Evolutionary conservation across 2,329 filamentous ascomycete species (phyloP).

Genomic region (Pyrenochaeta sp.): DNA sequence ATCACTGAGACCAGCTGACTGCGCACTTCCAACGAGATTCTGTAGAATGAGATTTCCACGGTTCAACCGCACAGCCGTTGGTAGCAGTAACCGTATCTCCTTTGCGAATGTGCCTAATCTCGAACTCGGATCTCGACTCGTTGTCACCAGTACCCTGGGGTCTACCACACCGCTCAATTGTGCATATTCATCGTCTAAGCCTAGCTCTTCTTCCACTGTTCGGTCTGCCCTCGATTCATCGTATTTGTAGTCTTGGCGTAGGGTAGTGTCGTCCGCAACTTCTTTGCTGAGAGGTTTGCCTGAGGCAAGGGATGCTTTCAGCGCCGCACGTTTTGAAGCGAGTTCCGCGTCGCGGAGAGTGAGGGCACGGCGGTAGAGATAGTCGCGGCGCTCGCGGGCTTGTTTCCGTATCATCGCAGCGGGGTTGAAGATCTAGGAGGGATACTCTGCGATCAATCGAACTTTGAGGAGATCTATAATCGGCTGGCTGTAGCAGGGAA

Average conservation of each 20-base stretch:
- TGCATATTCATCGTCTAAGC: constrained; percentile 88
- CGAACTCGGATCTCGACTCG: constrained; percentile 85
- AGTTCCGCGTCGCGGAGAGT: constrained; percentile 84
- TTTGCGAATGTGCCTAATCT: constrained; percentile 91
- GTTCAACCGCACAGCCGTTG: constrained; percentile 87
- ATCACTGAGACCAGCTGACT: constrained; percentile 81
- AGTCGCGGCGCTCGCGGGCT: constrained; percentile 81
- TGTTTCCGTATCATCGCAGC: constrained; percentile 57
- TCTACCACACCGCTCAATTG: constrained; percentile 91
- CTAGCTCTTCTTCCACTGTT: constrained; percentile 72
- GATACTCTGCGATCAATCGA: background rate
- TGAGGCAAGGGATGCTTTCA: constrained; percentile 85
- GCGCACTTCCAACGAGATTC: constrained; percentile 83
- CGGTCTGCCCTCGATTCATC: constrained; percentile 82
- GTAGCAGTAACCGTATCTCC: constrained; percentile 83
- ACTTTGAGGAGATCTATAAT: background rate
- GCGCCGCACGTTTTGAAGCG: constrained; percentile 85
- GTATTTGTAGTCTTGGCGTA: constrained; percentile 91
- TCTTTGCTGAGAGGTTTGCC: constrained; percentile 84
- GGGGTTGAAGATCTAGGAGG: background rate
- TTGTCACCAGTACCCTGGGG: constrained; percentile 88
- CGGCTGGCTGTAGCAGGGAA: too few species aligned
- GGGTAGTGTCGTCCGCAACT: constrained; percentile 84
- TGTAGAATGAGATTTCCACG: constrained; percentile 88
- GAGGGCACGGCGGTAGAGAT: constrained; percentile 82